A percentile compares a stretch with the other conserved stretches of the same genome.
Conservation (phyloP, 495 filamentous ascomycete species). For the Neurospora sp. region DNA sequence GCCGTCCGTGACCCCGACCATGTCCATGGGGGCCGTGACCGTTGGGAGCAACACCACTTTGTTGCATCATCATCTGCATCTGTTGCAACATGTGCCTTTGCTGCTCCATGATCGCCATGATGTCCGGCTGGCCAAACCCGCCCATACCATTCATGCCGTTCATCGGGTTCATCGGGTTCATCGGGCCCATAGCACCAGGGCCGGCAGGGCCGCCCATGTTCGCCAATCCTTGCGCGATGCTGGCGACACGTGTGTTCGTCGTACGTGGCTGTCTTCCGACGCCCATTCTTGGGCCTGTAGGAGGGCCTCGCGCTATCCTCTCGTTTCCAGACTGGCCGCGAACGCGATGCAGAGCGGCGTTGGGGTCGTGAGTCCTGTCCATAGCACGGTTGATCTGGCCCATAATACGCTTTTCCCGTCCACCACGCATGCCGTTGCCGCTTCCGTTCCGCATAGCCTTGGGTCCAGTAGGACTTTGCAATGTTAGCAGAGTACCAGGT, state of each 20-base stretch:
- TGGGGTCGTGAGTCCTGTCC: constrained; percentile 57
- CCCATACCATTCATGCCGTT: constrained; percentile 29
- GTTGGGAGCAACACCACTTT: constrained; percentile 4
- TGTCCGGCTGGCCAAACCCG: constrained; percentile 53
- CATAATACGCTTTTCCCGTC: constrained; percentile 66
- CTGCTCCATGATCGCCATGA: constrained; percentile 80
- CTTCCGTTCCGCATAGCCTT: constrained; percentile 82
- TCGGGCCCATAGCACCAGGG: constrained; percentile 19
- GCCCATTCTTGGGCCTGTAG: constrained; percentile 56
- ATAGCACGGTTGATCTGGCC: constrained; percentile 82
- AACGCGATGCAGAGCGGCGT: constrained; percentile 65
- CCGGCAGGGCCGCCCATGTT: constrained; percentile 22
- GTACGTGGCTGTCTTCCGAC: constrained; percentile 45
- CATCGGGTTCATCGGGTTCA: constrained; percentile 34
- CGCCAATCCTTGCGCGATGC: constrained; percentile 33
- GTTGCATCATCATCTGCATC: constrained; percentile 55
- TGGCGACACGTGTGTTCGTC: constrained; percentile 32
- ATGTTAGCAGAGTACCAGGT: neutral
- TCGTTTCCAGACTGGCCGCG: constrained; percentile 61
- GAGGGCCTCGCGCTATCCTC: constrained; percentile 63
- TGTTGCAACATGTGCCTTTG: constrained; percentile 78
- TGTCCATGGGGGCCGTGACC: constrained; percentile 7
- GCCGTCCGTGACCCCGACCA: constrained; percentile 42
- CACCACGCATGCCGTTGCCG: constrained; percentile 21
- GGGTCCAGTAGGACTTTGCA: constrained; percentile 53